Base-by-base conservation (phyloP, 2,329 filamentous ascomycete genomes). In the Stachybotrys echinatus region DNA sequence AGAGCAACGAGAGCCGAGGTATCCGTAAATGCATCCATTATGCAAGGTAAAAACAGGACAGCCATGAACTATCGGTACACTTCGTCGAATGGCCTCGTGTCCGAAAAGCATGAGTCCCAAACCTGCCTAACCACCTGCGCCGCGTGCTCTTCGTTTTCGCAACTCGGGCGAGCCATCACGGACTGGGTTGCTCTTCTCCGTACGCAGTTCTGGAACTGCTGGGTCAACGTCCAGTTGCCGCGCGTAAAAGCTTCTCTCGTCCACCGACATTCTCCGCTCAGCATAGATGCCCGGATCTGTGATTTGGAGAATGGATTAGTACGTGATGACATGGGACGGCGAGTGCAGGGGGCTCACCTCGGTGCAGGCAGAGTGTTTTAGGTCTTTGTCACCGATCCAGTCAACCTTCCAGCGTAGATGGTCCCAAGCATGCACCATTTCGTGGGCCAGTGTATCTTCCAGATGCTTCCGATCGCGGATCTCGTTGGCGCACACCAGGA, bases 371-470 rank as follows among this genome's bases (percentile, higher is more conserved):
- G 92, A 89, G 71, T 99, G 94, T 66, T 85, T 84, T 69, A 99
- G 66, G 66, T 90, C 75, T 73, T 73, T 88, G 59, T 79, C 75
- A 5, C 77, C 82, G n/a, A 74, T 69, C 74, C 88, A 89, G 64
- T 97, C 87, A 42, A 96, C 84, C 70, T 96, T 94, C 75, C 90
- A 99, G 55, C 92, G 76, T 59, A 97, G 65, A 66, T 95, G 88
- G 66, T 99, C 94, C 77, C 91, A 97, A 1, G 92, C 92, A 68
- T 99, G 94, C 48, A 99, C 88, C 90, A 99, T 95, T 74, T 99
- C 94, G 69, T 99, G 94, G 23, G 92, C 86, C 62, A 99, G 75
- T 12, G 92, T 96, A 67, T 99, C 94, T 73, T 99, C 94, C 58
- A 96, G 69, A 65, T 96, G 90, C 27, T 85, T 84, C 50, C 84